Base-by-base conservation (phyloP, 768 basidiomycete species). In the Suillus cothurnatus region DNA sequence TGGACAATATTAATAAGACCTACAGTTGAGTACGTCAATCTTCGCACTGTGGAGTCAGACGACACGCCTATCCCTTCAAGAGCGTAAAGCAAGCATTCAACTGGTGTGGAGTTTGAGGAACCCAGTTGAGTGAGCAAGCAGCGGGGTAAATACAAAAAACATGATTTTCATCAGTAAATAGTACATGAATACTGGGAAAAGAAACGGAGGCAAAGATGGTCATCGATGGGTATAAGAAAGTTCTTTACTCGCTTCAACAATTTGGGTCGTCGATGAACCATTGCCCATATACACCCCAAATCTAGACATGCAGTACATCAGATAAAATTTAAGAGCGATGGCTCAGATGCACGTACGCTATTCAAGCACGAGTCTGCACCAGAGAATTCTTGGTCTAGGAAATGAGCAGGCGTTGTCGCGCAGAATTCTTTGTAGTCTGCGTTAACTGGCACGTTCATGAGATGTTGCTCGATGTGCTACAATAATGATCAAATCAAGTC, bases 361-460 rank as follows among this genome's bases (percentile, higher is more conserved):
- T 26, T 28, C 11, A 41, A 2, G 38, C 57, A 59, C 66, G 69
- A 34, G n/a, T 62, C 32, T 49, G 69, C 67, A 47, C 74, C 64
- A 0, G 52, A 55, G 21, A 77, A 79, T 19, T 72, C 52, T 58
- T 65, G 50, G 0, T 67, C 45, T 17, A 64, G 52, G 53, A 78
- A 74, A 28, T 28, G n/a, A 19, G 63, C 61, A 1, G 78, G 78
- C 0, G 78, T 79, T 1, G 78, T 76, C 1, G 77, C 75, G 57
- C 77, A 78, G 62, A 79, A 77, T 15, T 74, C 71, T 14, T 56
- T 65, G 75, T 77, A 79, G 23, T 77, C 68, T 23, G 67, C 62
- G 3, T 69, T 64, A 8, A 39, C 5, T 0, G 71, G 76, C 9
- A 79, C 62, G 38, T 75, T 70, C 60, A 66, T 64, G 15, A 79